A percentile compares a stretch with the other conserved stretches of the same genome.
Evolutionary conservation across 768 basidiomycete species (phyloP).

Genomic region (Xerocomellus dryophilus): DNA sequence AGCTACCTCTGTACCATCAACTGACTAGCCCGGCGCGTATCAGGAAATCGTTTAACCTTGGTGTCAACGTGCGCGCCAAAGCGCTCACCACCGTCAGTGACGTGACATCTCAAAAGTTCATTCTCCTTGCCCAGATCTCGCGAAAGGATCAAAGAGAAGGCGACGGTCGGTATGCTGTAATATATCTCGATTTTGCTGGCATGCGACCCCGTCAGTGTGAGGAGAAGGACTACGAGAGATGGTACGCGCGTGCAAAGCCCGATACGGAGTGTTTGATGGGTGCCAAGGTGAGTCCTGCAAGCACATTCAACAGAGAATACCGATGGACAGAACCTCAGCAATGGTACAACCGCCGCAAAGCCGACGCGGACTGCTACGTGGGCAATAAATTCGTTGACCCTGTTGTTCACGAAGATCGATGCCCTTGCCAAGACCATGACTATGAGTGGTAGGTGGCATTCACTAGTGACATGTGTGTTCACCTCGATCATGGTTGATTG

Average conservation of each 20-base stretch:
- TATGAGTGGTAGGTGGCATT: constrained; percentile 79
- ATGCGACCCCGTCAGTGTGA: constrained; percentile 67
- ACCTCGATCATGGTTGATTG: neutral
- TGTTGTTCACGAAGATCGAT: constrained; percentile 75
- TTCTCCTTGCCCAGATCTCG: constrained; percentile 77
- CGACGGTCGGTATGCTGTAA: constrained; percentile 61
- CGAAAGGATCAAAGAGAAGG: constrained; percentile 53
- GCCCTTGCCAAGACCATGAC: constrained; percentile 81
- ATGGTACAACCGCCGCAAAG: constrained; percentile 88
- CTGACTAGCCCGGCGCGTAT: neutral
- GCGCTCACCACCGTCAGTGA: constrained; percentile 89
- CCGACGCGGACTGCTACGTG: constrained; percentile 82
- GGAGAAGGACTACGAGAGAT: constrained; percentile 74
- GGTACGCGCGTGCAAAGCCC: constrained; percentile 73
- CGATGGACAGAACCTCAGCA: constrained; percentile 50
- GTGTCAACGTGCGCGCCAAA: constrained; percentile 64
- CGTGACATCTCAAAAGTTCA: constrained; percentile 94
- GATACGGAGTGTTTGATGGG: constrained; percentile 88
- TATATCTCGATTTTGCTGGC: constrained; percentile 81
- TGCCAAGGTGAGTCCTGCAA: constrained; percentile 62
- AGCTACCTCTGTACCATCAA: neutral
- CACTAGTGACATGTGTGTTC: neutral
- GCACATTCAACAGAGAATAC: neutral
- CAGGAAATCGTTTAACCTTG: constrained; percentile 73
- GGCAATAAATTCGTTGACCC: constrained; percentile 89